Evolutionary conservation across 2,329 filamentous ascomycete genomes (phyloP).

Genomic region (Diatrype stigma): DNA sequence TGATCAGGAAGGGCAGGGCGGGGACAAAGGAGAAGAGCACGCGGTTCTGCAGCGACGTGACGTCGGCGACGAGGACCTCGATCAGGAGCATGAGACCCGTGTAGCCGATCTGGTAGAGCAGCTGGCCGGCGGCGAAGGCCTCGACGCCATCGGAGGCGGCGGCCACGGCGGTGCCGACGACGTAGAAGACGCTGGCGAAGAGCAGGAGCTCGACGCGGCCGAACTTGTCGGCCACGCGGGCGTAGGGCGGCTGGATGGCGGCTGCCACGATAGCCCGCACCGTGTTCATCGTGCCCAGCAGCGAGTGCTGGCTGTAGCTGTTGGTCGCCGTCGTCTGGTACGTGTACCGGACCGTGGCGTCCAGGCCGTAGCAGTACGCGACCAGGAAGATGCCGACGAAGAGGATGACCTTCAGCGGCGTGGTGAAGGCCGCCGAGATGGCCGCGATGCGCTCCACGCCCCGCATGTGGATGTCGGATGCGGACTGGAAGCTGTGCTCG

Average conservation of each 20-base stretch:
- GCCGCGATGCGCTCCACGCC: constrained; percentile 52
- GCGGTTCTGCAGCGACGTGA: constrained; percentile 58
- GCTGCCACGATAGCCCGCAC: constrained; percentile 56
- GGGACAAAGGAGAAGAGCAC: constrained; percentile 64
- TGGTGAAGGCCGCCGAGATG: constrained; percentile 41
- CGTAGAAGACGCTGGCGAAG: constrained; percentile 53
- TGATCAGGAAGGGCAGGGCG: constrained; percentile 54
- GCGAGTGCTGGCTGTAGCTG: constrained; percentile 47
- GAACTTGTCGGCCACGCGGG: constrained; percentile 60
- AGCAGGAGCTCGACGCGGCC: constrained; percentile 56
- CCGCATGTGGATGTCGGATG: constrained; percentile 17
- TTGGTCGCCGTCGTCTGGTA: constrained; percentile 55
- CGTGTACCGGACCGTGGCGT: constrained; percentile 46
- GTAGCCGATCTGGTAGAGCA: constrained; percentile 61
- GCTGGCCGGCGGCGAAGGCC: constrained; percentile 52
- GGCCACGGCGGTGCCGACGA: constrained; percentile 52
- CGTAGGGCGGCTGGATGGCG: constrained; percentile 53
- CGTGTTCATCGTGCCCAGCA: constrained; percentile 55
- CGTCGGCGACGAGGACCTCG: constrained; percentile 61
- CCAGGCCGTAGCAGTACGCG: constrained; percentile 56
- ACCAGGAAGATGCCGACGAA: constrained; percentile 56
- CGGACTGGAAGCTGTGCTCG: not conserved
- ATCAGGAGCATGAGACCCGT: constrained; percentile 58
- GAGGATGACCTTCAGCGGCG: constrained; percentile 43
- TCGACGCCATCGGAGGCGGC: constrained; percentile 44